These are phyloP conservation scores for Apostasia ramifera DNA, from an alignment of 106 monocot genomes.

Conservation along the genomic window DNA sequence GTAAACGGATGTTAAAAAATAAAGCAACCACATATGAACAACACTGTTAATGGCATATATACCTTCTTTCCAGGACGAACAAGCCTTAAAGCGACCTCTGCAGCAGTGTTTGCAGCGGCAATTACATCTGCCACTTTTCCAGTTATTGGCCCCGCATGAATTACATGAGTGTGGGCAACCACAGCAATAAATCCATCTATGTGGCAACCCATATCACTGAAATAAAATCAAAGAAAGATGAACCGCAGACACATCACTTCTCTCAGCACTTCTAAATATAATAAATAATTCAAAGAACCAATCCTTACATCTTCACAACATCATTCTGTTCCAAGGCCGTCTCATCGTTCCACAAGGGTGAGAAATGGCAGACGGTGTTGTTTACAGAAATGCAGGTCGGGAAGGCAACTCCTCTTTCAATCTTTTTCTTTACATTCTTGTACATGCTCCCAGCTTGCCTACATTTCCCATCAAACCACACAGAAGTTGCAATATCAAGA, in stretches of 20 bases:
- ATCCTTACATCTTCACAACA: slow-evolving; percentile 72
- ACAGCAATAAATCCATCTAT: slow-evolving; percentile 77
- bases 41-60: background rate
- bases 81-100: slow-evolving; percentile 66
- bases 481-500: background rate
- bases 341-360: slow-evolving; percentile 68
- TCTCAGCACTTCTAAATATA: background rate
- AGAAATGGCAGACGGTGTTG: slow-evolving; percentile 84
- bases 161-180: slow-evolving; percentile 59
- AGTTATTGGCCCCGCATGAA: slow-evolving; percentile 40
- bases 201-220: slow-evolving; percentile 70
- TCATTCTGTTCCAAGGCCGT: slow-evolving; percentile 68
- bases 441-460: slow-evolving; percentile 95
- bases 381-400: slow-evolving; percentile 94
- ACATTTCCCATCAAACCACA: background rate
- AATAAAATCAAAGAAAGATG: slow-evolving; percentile 4
- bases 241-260: background rate
- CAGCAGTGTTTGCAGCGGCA: slow-evolving; percentile 66
- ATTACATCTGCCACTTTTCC: slow-evolving; percentile 69
- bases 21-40: background rate
- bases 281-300: too few relatives aligned
- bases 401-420: slow-evolving; percentile 91
- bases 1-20: too few relatives aligned
- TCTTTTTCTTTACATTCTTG: slow-evolving; percentile 96
- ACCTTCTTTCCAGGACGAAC: slow-evolving; percentile 74